Percentiles rank a stretch among this genome's conserved stretches.
Conservation (phyloP, 805 yeast species). For the Candida gorgasii region DNA sequence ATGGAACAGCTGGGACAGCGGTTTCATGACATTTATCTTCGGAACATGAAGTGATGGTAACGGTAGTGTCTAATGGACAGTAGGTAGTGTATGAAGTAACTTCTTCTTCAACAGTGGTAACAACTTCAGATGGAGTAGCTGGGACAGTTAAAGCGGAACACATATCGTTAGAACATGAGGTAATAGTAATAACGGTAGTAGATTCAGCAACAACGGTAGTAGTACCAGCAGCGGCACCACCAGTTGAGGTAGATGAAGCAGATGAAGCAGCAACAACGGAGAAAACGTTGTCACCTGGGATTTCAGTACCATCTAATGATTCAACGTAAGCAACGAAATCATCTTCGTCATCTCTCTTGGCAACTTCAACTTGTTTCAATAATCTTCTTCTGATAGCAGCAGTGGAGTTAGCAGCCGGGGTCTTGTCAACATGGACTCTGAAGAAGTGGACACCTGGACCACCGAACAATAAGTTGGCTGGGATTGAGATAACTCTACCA, state of each 20-base stretch:
- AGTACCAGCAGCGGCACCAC: conserved; percentile 16
- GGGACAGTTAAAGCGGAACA: conserved; percentile 30
- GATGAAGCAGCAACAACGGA: conserved; percentile 18
- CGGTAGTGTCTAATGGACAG: conserved; percentile 25
- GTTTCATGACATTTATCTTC: conserved; percentile 30
- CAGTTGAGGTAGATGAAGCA: conserved; percentile 18
- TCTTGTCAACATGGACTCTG: conserved; percentile 29
- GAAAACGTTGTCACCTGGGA: conserved; percentile 31
- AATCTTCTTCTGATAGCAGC: conserved; percentile 43
- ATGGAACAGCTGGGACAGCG: conserved; percentile 31
- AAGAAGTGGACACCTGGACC: conserved; percentile 14
- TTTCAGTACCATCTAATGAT: conserved; percentile 19
- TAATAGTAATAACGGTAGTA: conserved; percentile 34
- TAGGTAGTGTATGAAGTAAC: conserved; percentile 18
- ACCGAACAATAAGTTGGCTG: conserved; percentile 32
- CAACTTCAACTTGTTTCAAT: conserved; percentile 22
- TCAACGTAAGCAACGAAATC: conserved; percentile 24
- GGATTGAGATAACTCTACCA: conserved; percentile 32
- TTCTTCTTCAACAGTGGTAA: conserved; percentile 19
- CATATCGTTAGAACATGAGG: conserved; percentile 36
- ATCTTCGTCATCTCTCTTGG: conserved; percentile 33
- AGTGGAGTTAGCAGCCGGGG: conserved; percentile 40
- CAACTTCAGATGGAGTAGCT: conserved; percentile 22
- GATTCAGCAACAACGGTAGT: conserved; percentile 22
- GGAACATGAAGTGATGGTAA: conserved; percentile 38